Conservation (phyloP, 2,329 filamentous ascomycete species). For the Microthyrium microscopicum region DNA sequence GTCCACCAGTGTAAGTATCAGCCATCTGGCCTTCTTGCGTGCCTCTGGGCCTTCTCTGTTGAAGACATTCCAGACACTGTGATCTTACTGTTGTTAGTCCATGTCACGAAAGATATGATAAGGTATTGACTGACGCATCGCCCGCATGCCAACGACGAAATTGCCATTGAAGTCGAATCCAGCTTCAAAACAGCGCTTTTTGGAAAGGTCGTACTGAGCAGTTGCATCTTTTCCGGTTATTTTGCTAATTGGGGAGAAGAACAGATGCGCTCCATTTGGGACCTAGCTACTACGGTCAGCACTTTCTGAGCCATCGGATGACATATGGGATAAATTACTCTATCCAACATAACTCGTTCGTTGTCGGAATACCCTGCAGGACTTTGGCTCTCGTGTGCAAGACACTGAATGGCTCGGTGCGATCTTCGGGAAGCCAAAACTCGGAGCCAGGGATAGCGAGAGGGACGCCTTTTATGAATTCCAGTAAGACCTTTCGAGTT, state of each 20-base stretch:
- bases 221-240: slow-evolving; percentile 27
- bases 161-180: slow-evolving; percentile 31
- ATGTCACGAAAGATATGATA: slow-evolving; percentile 38
- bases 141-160: slow-evolving; percentile 33
- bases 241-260: slow-evolving; percentile 29
- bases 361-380: neutral
- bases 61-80: slow-evolving; percentile 37
- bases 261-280: slow-evolving; percentile 27
- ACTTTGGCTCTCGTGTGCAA: slow-evolving; percentile 2
- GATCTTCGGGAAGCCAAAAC: slow-evolving; percentile 3
- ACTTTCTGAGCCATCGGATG: neutral
- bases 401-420: slow-evolving; percentile 1
- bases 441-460: slow-evolving; percentile 2
- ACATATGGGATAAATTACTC: too few relatives aligned
- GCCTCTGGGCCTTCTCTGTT: slow-evolving; percentile 25
- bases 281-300: slow-evolving; percentile 16
- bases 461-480: slow-evolving; percentile 1
- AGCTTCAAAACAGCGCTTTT: slow-evolving; percentile 11
- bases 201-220: slow-evolving; percentile 19
- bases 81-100: slow-evolving; percentile 24
- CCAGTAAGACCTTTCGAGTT: slow-evolving; percentile 1
- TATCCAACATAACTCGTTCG: slow-evolving; percentile 2
- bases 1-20: slow-evolving; percentile 24
- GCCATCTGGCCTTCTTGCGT: slow-evolving; percentile 20
- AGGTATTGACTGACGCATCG: slow-evolving; percentile 40